Conservation (phyloP, 1,284 basidiomycete species). For the Fomitopsis betulina region DNA sequence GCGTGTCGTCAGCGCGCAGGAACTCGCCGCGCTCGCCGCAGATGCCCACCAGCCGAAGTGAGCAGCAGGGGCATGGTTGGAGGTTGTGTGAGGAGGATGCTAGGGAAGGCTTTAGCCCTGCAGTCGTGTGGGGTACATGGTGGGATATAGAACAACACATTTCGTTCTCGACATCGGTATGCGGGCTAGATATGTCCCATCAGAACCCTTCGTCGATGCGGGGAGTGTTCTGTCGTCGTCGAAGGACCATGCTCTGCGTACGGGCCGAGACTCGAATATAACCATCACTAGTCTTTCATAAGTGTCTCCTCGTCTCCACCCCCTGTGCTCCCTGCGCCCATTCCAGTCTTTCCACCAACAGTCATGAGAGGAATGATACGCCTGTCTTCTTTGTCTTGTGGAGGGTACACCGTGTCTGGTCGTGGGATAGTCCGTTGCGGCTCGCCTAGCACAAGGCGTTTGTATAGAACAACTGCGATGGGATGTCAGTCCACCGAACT, state of each 20-base stretch:
- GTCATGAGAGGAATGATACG: background rate
- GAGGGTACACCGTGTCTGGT: constrained; percentile 15
- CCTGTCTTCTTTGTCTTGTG: background rate
- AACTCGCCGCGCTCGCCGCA: constrained; percentile 6
- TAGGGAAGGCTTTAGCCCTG: background rate
- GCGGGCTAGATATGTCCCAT: too few relatives aligned
- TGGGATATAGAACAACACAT: background rate
- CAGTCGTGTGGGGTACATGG: background rate
- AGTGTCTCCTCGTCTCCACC: background rate
- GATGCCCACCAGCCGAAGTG: constrained; percentile 17
- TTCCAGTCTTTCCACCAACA: background rate
- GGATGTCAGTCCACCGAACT: background rate
- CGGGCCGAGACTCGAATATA: too few relatives aligned
- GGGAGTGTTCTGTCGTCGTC: too few relatives aligned
- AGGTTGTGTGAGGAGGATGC: background rate
- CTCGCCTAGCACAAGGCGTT: constrained; percentile 59
- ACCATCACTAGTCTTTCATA: background rate
- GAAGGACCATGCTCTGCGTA: too few relatives aligned
- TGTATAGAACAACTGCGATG: constrained; percentile 33
- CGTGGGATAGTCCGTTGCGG: constrained; percentile 38
- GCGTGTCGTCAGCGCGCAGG: constrained; percentile 52
- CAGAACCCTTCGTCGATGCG: too few relatives aligned
- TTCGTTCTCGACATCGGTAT: too few relatives aligned
- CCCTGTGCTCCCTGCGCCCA: background rate
- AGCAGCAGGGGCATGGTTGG: background rate